A percentile compares a stretch with the other conserved stretches of the same genome.
Evolutionary conservation across 2,329 filamentous ascomycete species (phyloP).

Genomic region (Magnaporthales sp.): DNA sequence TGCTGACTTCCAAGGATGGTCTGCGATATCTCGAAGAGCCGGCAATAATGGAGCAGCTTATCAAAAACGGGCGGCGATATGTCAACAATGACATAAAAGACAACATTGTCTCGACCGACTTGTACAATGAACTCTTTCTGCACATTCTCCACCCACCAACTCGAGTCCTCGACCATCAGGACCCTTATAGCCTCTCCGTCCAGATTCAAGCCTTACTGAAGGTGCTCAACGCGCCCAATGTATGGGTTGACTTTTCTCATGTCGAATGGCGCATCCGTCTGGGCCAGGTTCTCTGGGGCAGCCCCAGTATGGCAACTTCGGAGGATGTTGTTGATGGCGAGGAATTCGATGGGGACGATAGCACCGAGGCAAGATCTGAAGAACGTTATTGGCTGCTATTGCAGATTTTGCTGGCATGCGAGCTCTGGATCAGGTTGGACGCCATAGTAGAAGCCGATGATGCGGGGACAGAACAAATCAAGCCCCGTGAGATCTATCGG

Average conservation of each 20-base stretch:
- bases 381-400: constrained; percentile 60
- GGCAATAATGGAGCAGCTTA: constrained; percentile 49
- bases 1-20: constrained; percentile 43
- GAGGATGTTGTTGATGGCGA: constrained; percentile 4
- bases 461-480: constrained; percentile 39
- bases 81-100: constrained; percentile 41
- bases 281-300: constrained; percentile 61
- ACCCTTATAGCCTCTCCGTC: constrained; percentile 56
- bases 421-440: constrained; percentile 57
- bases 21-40: constrained; percentile 49
- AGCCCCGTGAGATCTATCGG: constrained; percentile 46
- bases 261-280: constrained; percentile 68
- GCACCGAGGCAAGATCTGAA: constrained; percentile 42
- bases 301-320: constrained; percentile 17
- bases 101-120: constrained; percentile 41
- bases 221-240: constrained; percentile 53
- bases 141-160: constrained; percentile 49
- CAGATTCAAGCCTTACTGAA: constrained; percentile 63
- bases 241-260: constrained; percentile 67
- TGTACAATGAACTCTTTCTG: constrained; percentile 55
- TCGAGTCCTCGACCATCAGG: constrained; percentile 45
- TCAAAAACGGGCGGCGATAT: constrained; percentile 47
- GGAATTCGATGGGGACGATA: constrained; percentile 31
- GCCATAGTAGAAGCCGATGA: constrained; percentile 53
- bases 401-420: constrained; percentile 56